Evolutionary conservation across 306 rosid species (phyloP).

Genomic region (Comarum palustre): DNA sequence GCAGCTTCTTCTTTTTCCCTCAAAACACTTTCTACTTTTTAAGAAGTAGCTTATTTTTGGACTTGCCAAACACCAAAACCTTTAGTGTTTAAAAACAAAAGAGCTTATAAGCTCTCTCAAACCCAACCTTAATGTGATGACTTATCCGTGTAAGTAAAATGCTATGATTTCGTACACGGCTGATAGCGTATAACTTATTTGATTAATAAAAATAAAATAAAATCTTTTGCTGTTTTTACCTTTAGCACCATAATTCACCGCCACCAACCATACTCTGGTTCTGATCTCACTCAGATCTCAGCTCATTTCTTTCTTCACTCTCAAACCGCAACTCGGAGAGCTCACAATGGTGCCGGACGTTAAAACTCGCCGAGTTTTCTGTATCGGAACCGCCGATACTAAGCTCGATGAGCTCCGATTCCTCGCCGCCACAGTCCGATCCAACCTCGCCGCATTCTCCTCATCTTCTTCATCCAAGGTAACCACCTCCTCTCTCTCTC

Average conservation of each 20-base stretch:
- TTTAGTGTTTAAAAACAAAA: too few species aligned
- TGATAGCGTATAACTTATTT: too few species aligned
- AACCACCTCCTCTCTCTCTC: background rate
- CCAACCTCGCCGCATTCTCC: constrained; percentile 59
- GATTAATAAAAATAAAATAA: too few species aligned
- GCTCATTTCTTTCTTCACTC: background rate
- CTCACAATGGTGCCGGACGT: constrained; percentile 27
- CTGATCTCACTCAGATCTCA: background rate
- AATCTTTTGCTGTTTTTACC: background rate
- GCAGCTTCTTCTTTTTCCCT: too few species aligned
- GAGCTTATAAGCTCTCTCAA: too few species aligned
- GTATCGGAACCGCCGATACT: constrained; percentile 79
- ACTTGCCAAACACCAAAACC: too few species aligned
- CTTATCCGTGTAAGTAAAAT: too few species aligned
- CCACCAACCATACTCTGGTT: background rate
- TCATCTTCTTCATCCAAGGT: constrained; percentile 40
- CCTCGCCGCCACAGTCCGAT: constrained; percentile 58
- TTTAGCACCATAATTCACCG: background rate
- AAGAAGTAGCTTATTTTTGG: too few species aligned
- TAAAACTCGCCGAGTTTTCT: constrained; percentile 49
- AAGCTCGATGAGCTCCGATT: constrained; percentile 78
- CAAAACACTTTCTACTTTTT: too few species aligned
- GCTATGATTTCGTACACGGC: too few species aligned
- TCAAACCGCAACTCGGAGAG: background rate
- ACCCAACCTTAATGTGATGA: too few species aligned